Conservation (phyloP, 805 yeast genomes). For the Scheffersomyces stipitis region DNA sequence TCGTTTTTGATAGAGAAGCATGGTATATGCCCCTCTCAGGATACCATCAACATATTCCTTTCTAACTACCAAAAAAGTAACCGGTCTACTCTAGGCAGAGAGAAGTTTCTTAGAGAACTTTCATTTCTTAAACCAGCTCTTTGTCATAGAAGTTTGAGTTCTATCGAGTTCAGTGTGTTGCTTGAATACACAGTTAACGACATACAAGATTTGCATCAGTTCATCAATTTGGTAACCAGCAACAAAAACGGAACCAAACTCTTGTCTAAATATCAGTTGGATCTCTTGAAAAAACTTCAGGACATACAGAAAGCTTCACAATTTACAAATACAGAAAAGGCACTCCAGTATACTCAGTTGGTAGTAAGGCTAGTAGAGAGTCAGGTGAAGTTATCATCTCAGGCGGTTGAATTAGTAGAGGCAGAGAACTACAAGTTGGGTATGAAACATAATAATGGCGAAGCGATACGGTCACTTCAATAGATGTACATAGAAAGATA, state of each 20-base stretch:
- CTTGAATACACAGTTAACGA: slow-evolving; percentile 19
- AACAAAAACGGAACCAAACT: slow-evolving; percentile 7
- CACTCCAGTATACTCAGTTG: slow-evolving; percentile 23
- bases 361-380: slow-evolving; percentile 12
- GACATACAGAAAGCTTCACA: slow-evolving; percentile 10
- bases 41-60: slow-evolving; percentile 20
- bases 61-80: slow-evolving; percentile 11
- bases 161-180: slow-evolving; percentile 18
- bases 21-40: slow-evolving; percentile 20
- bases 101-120: slow-evolving; percentile 19
- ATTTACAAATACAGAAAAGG: neutral
- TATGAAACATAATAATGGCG: neutral
- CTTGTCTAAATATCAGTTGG: slow-evolving; percentile 14
- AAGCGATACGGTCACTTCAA: no score
- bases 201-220: slow-evolving; percentile 26
- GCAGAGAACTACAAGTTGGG: neutral
- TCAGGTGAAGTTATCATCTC: slow-evolving; percentile 4
- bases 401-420: slow-evolving; percentile 3
- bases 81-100: slow-evolving; percentile 6
- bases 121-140: slow-evolving; percentile 25
- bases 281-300: slow-evolving; percentile 18
- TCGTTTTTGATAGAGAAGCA: slow-evolving; percentile 10
- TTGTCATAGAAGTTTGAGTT: slow-evolving; percentile 22
- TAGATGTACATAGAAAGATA: slow-evolving; percentile 14
- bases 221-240: slow-evolving; percentile 18